Evolutionary conservation across 768 basidiomycete genomes (phyloP).

Genomic region (Cystobasidiopsis lactophilus): DNA sequence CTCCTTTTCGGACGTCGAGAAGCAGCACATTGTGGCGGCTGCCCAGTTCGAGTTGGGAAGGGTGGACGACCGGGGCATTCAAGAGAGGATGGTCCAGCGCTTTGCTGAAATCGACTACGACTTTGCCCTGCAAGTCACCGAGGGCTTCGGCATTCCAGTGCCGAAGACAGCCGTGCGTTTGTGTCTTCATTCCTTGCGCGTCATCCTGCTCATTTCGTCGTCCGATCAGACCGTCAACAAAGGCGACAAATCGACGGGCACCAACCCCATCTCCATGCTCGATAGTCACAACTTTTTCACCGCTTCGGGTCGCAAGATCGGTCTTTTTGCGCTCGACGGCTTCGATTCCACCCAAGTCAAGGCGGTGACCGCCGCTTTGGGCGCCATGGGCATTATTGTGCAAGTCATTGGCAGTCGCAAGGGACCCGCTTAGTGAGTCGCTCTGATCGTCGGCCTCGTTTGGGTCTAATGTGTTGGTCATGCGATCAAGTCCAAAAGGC

Average conservation of each 20-base stretch:
- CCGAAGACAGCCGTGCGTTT: conserved; percentile 28
- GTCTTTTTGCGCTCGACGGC: conserved; percentile 52
- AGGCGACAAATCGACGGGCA: background rate
- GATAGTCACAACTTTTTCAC: conserved; percentile 24
- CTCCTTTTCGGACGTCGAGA: conserved; percentile 46
- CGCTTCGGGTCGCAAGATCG: conserved; percentile 40
- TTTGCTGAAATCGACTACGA: conserved; percentile 53
- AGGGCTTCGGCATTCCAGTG: conserved; percentile 38
- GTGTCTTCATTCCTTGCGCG: background rate
- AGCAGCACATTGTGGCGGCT: conserved; percentile 45
- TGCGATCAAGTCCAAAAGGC: conserved; percentile 7
- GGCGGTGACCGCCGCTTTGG: conserved; percentile 36
- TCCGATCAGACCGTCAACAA: background rate
- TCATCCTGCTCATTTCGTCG: background rate
- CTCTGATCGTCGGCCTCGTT: background rate
- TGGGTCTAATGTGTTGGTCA: background rate
- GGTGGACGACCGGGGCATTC: conserved; percentile 52
- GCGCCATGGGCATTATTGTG: conserved; percentile 35
- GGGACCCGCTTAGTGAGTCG: conserved; percentile 30
- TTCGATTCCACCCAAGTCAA: conserved; percentile 42
- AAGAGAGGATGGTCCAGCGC: conserved; percentile 41
- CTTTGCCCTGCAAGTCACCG: conserved; percentile 46
- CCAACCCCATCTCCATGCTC: conserved; percentile 5
- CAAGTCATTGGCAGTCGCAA: conserved; percentile 43
- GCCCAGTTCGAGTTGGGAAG: conserved; percentile 66